A percentile compares a stretch with the other conserved stretches of the same genome.
Evolutionary conservation across 1,139 yeast genomes (phyloP).

Genomic region (Pichia sp.): DNA sequence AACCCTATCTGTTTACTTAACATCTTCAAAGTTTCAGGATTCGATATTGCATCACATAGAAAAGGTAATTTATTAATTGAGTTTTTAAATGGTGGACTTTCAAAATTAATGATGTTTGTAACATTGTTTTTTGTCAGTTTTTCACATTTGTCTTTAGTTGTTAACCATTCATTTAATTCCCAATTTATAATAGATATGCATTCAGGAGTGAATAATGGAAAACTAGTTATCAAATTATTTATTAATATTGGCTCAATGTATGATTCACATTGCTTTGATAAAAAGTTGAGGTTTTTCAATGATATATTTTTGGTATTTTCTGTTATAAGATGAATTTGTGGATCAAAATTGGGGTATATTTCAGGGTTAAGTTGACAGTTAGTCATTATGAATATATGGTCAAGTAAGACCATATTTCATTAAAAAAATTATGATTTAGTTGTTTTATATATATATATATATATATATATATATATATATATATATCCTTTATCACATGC

Average conservation of each 20-base stretch:
- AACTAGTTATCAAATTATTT: conserved; percentile 18
- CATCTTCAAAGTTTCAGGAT: conserved; percentile 41
- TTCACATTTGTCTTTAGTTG: conserved; percentile 18
- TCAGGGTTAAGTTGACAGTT: neutral
- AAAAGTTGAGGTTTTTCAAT: neutral
- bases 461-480: too few species aligned
- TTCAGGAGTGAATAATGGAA: conserved; percentile 22
- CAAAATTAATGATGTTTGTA: conserved; percentile 18
- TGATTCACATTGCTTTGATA: conserved; percentile 2
- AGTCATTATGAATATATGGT: neutral
- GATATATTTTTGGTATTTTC: neutral
- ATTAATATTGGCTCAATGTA: conserved; percentile 13
- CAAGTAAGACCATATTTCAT: too few species aligned
- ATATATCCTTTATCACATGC: too few species aligned
- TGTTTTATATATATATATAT: too few species aligned
- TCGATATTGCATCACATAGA: conserved; percentile 45
- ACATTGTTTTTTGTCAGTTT: neutral
- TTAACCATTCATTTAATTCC: conserved; percentile 19
- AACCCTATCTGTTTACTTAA: conserved; percentile 47
- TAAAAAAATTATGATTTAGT: too few species aligned
- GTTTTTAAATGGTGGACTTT: conserved; percentile 33
- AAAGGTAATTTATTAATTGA: conserved; percentile 37
- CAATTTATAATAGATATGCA: conserved; percentile 23
- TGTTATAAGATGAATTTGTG: neutral
- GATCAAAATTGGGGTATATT: neutral